Conservation (phyloP, 1,284 basidiomycete species). For the Sporisorium sorghi region DNA sequence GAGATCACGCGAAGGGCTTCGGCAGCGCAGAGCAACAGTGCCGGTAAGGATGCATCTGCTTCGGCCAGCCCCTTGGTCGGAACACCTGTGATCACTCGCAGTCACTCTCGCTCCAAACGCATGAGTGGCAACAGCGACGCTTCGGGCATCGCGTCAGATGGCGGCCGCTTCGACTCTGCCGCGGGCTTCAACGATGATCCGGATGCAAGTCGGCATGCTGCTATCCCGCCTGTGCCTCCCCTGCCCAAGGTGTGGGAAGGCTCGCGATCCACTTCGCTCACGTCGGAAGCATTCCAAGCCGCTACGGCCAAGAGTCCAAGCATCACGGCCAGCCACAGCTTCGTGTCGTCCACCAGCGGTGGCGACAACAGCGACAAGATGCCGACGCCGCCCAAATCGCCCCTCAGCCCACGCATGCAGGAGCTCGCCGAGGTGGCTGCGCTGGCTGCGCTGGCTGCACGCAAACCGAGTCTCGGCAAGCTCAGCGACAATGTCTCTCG, state of each 20-base stretch:
- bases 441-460: slow-evolving; percentile 37
- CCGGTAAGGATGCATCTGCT: slow-evolving; percentile 18
- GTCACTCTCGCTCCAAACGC: slow-evolving; percentile 38
- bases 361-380: slow-evolving; percentile 35
- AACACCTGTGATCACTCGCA: slow-evolving; percentile 17
- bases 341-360: slow-evolving; percentile 36
- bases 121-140: slow-evolving; percentile 48
- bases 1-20: slow-evolving; percentile 41
- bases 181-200: slow-evolving; percentile 24
- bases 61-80: slow-evolving; percentile 27
- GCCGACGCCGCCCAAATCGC: slow-evolving; percentile 40
- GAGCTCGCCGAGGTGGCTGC: slow-evolving; percentile 48
- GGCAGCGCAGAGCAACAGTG: slow-evolving; percentile 12
- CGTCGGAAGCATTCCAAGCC: slow-evolving; percentile 37
- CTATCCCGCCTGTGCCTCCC: slow-evolving; percentile 93
- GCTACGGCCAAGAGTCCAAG: slow-evolving; percentile 29
- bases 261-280: slow-evolving; percentile 76
- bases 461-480: slow-evolving; percentile 24
- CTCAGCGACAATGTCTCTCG: slow-evolving; percentile 27
- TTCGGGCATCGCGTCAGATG: slow-evolving; percentile 25
- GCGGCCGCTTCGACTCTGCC: slow-evolving; percentile 23
- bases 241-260: slow-evolving; percentile 88
- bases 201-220: slow-evolving; percentile 24
- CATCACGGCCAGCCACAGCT: slow-evolving; percentile 33
- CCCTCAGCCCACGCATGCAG: slow-evolving; percentile 42